A percentile compares a stretch with the other conserved stretches of the same genome.
Evolutionary conservation across 2,329 filamentous ascomycete species (phyloP).

Genomic region (Xylariaceae sp.): DNA sequence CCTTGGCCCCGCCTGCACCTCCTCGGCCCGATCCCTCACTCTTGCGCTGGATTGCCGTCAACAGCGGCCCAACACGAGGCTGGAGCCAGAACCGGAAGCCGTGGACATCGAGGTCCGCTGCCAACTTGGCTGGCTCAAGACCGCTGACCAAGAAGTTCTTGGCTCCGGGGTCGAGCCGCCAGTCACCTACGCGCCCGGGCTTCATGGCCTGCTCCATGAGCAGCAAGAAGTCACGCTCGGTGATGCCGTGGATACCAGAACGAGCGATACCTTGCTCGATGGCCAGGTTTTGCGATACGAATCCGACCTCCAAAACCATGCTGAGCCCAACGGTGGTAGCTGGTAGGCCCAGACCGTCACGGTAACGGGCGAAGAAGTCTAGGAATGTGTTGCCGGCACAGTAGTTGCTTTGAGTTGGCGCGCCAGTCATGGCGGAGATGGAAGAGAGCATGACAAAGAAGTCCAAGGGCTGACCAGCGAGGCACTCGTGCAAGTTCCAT

Average conservation of each 20-base stretch:
- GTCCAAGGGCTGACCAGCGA: constrained; percentile 38
- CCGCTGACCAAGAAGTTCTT: constrained; percentile 27
- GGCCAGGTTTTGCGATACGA: constrained; percentile 22
- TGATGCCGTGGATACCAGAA: constrained; percentile 26
- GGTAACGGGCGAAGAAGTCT: constrained; percentile 25
- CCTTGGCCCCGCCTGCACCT: constrained; percentile 19
- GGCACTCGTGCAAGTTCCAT: constrained; percentile 25
- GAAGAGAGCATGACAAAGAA: constrained; percentile 48
- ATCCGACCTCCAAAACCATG: constrained; percentile 27
- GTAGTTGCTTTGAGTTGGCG: constrained; percentile 45
- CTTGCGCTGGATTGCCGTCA: constrained; percentile 22
- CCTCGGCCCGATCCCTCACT: constrained; percentile 20
- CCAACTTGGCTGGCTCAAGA: constrained; percentile 21
- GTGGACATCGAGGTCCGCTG: constrained; percentile 24
- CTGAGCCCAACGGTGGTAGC: constrained; percentile 24
- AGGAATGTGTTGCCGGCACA: constrained; percentile 21
- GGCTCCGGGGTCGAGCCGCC: constrained; percentile 21
- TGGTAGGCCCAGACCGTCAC: constrained; percentile 11
- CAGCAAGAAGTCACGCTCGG: constrained; percentile 24
- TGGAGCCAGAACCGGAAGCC: constrained; percentile 26
- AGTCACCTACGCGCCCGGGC: constrained; percentile 19
- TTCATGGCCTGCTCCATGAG: constrained; percentile 27
- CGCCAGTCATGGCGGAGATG: constrained; percentile 40
- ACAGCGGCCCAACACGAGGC: constrained; percentile 20
- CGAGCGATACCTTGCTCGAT: constrained; percentile 27